These are phyloP conservation scores for Lachnum nothofagi DNA, from an alignment of 2,329 filamentous ascomycete species.

Conservation along the genomic window DNA sequence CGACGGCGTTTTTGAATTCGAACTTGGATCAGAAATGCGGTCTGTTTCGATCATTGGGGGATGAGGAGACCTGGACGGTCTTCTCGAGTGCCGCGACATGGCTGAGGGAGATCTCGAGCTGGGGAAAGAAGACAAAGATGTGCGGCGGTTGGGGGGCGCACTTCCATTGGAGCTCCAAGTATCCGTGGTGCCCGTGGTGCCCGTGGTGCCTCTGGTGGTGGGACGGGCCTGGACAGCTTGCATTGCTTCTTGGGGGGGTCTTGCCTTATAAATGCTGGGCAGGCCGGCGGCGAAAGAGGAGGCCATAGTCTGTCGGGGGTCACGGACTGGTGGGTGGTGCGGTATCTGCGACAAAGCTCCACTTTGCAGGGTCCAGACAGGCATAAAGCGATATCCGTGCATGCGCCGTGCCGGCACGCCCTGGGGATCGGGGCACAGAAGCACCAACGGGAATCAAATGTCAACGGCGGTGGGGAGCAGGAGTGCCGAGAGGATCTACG, in stretches of 20 bases:
- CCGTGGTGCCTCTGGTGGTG: constrained; percentile 22
- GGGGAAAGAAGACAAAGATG: constrained; percentile 60
- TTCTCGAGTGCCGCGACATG: constrained; percentile 47
- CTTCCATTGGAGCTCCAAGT: constrained; percentile 32
- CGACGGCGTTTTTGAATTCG: constrained; percentile 56
- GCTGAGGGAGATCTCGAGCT: constrained; percentile 54
- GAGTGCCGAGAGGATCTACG: too few species aligned
- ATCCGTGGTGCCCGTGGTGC: constrained; percentile 17
- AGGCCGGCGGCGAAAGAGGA: constrained; percentile 15
- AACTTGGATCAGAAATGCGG: constrained; percentile 54
- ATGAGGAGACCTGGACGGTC: constrained; percentile 52
- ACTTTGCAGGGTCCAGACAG: constrained; percentile 10
- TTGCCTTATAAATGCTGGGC: constrained; percentile 17
- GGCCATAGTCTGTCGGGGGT: constrained; percentile 17
- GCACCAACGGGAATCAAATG: too few species aligned
- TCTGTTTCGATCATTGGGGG: constrained; percentile 45
- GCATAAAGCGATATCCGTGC: not conserved
- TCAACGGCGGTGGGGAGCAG: too few species aligned
- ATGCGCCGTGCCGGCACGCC: not conserved
- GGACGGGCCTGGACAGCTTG: constrained; percentile 22
- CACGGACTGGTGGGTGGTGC: not conserved
- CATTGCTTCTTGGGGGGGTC: constrained; percentile 17
- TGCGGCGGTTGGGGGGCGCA: constrained; percentile 35
- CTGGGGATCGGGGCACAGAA: too few species aligned
- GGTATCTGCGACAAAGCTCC: constrained; percentile 1